Evolutionary conservation across 352 stramenopile genomes (phyloP).

Genomic region (Globisporangium cederbergense): DNA sequence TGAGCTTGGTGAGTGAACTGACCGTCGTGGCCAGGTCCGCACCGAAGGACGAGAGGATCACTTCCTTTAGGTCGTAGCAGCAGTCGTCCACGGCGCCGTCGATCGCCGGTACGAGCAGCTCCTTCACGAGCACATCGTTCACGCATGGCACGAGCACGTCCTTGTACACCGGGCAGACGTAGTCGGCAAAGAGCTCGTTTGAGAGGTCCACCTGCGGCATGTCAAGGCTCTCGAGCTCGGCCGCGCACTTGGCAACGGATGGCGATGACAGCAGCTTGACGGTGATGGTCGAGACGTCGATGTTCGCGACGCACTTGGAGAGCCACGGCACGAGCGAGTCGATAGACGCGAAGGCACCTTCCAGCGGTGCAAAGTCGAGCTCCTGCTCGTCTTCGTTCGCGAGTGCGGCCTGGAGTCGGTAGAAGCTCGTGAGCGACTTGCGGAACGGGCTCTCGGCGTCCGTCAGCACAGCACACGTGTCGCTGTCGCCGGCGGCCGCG

Average conservation of each 20-base stretch:
- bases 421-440: not conserved
- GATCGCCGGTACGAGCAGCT: slow-evolving; percentile 7
- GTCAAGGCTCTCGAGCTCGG: not conserved
- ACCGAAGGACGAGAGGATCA: slow-evolving; percentile 6
- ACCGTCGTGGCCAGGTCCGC: slow-evolving; percentile 5
- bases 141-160: slow-evolving; percentile 9
- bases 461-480: slow-evolving; percentile 4
- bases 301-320: slow-evolving; percentile 6
- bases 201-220: not conserved
- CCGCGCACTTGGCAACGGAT: not conserved
- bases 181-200: not conserved
- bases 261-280: not conserved
- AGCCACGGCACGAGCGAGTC: slow-evolving; percentile 3
- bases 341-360: not conserved
- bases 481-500: not conserved
- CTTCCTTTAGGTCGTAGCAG: slow-evolving; percentile 8
- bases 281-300: slow-evolving; percentile 3
- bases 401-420: not conserved
- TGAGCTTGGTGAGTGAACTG: slow-evolving; percentile 6
- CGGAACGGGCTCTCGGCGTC: slow-evolving; percentile 8
- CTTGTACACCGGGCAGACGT: slow-evolving; percentile 8
- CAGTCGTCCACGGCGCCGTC: not conserved
- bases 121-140: slow-evolving; percentile 9
- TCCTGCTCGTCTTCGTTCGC: not conserved
- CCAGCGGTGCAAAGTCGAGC: not conserved